These are phyloP conservation scores for Spinacia oleracea DNA, from an alignment of 179 eudicot species.

Conservation along the genomic window DNA sequence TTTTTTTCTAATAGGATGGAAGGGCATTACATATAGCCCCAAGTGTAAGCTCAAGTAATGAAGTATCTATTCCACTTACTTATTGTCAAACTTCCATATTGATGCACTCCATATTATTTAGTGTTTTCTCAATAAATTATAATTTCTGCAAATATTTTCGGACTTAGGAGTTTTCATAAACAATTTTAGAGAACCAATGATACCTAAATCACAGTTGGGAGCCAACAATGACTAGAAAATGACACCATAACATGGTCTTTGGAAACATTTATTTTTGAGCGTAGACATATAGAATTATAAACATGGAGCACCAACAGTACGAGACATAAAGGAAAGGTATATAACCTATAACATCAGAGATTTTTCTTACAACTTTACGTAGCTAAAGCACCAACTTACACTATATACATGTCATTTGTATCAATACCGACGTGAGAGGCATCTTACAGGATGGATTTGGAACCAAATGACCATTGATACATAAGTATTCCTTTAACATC, in stretches of 20 bases:
- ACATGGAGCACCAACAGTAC: neutral
- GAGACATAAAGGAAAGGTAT: neutral
- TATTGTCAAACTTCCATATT: neutral
- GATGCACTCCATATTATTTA: neutral
- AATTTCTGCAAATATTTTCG: neutral
- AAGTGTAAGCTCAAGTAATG: slow-evolving; percentile 2
- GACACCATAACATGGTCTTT: neutral
- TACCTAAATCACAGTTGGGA: neutral
- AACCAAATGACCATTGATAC: neutral
- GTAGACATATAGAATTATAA: neutral
- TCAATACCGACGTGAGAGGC: neutral
- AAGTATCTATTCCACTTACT: neutral
- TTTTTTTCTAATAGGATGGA: neutral
- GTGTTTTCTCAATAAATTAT: neutral
- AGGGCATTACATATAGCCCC: slow-evolving; percentile 11
- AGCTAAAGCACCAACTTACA: neutral
- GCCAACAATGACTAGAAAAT: neutral
- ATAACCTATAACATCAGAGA: neutral
- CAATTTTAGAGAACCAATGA: neutral
- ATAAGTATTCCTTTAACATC: no score
- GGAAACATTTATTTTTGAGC: neutral
- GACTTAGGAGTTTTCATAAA: neutral
- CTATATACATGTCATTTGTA: neutral
- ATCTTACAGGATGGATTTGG: neutral
- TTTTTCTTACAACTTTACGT: neutral